phyloP scores from a whole-genome alignment of 106 monocot genomes.

The Phalaenopsis equestris region DNA sequence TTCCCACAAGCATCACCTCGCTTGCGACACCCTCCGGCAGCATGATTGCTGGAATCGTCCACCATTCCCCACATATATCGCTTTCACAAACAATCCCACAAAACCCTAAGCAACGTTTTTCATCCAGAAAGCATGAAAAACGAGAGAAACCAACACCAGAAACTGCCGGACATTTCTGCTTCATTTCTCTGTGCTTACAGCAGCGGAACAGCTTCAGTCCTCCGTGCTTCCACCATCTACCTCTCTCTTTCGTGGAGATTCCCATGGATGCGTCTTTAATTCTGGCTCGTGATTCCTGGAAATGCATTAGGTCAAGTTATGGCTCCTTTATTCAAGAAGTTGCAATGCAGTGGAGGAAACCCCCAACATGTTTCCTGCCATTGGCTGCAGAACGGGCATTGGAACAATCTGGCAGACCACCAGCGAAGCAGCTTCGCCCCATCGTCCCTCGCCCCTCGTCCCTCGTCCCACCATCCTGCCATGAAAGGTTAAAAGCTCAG shows the following conservation, averaged over 20 bases:
- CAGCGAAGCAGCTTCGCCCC: neutral
- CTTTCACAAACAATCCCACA: neutral
- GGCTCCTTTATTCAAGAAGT: neutral
- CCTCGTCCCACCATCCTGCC: too few species aligned
- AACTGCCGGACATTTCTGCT: neutral
- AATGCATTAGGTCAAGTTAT: neutral
- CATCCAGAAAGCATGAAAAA: slow-evolving; percentile 1
- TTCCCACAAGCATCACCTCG: neutral
- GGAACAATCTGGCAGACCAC: neutral
- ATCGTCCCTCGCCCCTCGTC: neutral
- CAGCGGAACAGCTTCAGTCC: neutral
- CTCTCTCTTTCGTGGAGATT: slow-evolving; percentile 5
- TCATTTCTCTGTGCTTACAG: neutral
- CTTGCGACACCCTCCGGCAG: neutral
- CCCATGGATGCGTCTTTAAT: neutral
- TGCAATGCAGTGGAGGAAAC: neutral
- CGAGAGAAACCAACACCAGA: neutral
- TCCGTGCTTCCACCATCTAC: neutral
- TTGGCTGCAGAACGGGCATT: neutral
- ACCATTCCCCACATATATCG: neutral
- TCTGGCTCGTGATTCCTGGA: neutral
- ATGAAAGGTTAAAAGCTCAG: too few species aligned
- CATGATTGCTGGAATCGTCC: neutral
- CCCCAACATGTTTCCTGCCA: neutral
- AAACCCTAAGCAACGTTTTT: slow-evolving; percentile 6